Base-by-base conservation (phyloP, 2,329 filamentous ascomycete species). In the Immersiporthe knoxdaviesiana region DNA sequence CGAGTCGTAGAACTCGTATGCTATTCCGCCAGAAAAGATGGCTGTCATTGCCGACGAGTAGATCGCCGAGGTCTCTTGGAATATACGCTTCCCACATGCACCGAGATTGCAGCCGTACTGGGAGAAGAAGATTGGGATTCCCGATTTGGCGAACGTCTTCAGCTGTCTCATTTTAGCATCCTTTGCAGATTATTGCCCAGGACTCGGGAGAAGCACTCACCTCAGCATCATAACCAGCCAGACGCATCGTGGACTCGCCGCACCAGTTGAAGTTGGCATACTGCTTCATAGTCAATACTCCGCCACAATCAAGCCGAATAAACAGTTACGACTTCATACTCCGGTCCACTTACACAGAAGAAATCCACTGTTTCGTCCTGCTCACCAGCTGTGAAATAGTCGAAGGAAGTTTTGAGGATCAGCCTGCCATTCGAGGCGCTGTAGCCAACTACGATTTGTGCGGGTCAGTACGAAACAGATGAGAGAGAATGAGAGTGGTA, bases 61-160 rank as follows among this genome's bases (percentile, higher is more conserved):
- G 56, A 90, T 79, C 21, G 84, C 81, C 18, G 78, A 79, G 2
- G 89, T 86, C 75, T 90, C 88, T 64, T 85, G 81, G 75, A 89
- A 90, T 37, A 83, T 75, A 71, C 88, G 85, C 11, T 85, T 84
- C 18, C 73, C 69, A 12, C 81, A 80, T 52, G 81, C 75, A n/a
- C 69, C 67, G 5, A 71, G 67, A 74, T 88, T 88, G 79, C 84
- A 87, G 56, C 88, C 88, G 73, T 81, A 83, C 73, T 89, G 86
- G 61, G 85, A 87, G 79, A 92, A 93, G 84, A 93, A 90, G 64
- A 89, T 82, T 1, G 87, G 86, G 54, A 88, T 83, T 50, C 82
- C 82, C 54, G 83, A 84, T 68, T 83, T 81, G 70, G 77, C 74
- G 78, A 89, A 89, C 75, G 84, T 83, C n/a, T 80, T 76, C 32